Base-by-base conservation (phyloP, 202 grass and related monocot genomes). In the Eragrostis tef region DNA sequence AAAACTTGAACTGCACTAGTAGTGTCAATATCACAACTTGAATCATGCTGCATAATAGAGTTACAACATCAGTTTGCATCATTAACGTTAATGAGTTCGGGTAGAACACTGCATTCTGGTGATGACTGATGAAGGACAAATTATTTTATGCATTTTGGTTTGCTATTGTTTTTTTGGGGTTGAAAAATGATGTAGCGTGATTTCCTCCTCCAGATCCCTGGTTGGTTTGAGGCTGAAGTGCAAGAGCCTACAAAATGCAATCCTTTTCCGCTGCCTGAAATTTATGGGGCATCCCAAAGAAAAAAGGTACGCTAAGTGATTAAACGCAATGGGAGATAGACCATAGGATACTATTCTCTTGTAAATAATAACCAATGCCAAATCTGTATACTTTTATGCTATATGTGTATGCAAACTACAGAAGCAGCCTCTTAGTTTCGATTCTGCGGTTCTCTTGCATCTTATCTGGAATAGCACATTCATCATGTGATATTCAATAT, bases 201-300 rank as follows among this genome's bases (percentile, higher is more conserved):
- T 20, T 84, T 43, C 70, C 41, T 41, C 74, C 6, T 83, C 65
- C 90, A 99, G 96, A 96, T 99, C 88, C 96, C 96, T 76, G 93
- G 69, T 84, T 93, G 83, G 87, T 89, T 92, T 85, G 88, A 76
- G 29, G 61, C 68, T 69, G 88, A 93, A 87, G 85, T 79, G 44
- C 83, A 80, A 87, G 79, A 90, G 34, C 60, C 83, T 60, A 91
- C 78, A 68, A 87, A 87, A 21, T 81, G 74, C 71, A 93, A 91
- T 77, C 93, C 90, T 49, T 99, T 96, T 85, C 79, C 74, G 59
- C 85, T 99, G 74, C 93, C 96, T 87, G 90, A 99, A 90, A 82
- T 78, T 87, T 99, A 99, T 84, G 64, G 64, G 41, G 63, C 81
- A 81, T 91, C 83, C 53, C 93, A 93, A 84, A 90, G 58, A 63